Evolutionary conservation across 2,329 filamentous ascomycete species (phyloP).

Genomic region (Coniochaeta sp.): DNA sequence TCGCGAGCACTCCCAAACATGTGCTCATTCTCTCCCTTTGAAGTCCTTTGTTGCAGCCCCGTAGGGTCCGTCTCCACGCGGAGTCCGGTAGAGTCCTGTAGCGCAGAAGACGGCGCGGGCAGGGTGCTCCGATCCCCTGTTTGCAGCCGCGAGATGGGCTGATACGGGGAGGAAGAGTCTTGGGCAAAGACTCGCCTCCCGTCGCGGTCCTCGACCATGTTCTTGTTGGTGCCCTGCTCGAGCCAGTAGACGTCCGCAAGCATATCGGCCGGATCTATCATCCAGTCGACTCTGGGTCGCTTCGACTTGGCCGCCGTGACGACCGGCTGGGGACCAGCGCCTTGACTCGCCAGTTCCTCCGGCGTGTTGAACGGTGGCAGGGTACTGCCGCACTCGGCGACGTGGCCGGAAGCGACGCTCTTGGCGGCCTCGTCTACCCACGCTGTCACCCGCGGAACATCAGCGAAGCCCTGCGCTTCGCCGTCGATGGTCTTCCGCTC

Average conservation of each 20-base stretch:
- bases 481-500: conserved; percentile 70
- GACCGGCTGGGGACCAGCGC: conserved; percentile 32
- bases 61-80: conserved; percentile 13
- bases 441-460: conserved; percentile 60
- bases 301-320: conserved; percentile 48
- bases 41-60: conserved; percentile 12
- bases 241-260: conserved; percentile 89
- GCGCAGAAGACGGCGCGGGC: background rate
- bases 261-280: conserved; percentile 73
- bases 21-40: conserved; percentile 30
- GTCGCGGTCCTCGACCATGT: conserved; percentile 70
- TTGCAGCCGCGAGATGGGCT: conserved; percentile 20
- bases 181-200: conserved; percentile 65
- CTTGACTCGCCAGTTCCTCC: conserved; percentile 38
- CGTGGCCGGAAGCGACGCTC: conserved; percentile 30
- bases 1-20: conserved; percentile 47
- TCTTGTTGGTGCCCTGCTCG: conserved; percentile 74
- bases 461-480: conserved; percentile 68
- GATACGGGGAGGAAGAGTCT: conserved; percentile 16
- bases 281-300: conserved; percentile 78
- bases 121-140: conserved; percentile 11
- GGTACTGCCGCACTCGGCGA: conserved; percentile 20
- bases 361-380: conserved; percentile 41
- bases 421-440: conserved; percentile 70
- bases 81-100: conserved; percentile 13